A percentile compares a stretch with the other conserved stretches of the same genome.
Conservation (phyloP, 352 stramenopile genomes). For the Phytophthora kernoviae region DNA sequence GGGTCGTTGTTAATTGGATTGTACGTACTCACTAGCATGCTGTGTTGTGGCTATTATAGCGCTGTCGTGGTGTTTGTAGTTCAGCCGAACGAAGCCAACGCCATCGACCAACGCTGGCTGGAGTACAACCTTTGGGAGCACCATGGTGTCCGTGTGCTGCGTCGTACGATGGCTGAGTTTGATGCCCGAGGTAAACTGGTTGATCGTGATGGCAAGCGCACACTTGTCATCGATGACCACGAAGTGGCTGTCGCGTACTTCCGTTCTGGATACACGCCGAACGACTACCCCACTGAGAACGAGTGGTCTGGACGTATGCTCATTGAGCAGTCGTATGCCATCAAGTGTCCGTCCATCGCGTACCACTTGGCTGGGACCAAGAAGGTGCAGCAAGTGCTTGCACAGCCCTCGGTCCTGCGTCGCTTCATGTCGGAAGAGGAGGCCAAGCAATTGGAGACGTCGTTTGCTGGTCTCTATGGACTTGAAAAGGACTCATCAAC, state of each 20-base stretch:
- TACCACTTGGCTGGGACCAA: constrained; percentile 98
- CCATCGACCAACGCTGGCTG: constrained; percentile 93
- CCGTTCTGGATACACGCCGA: constrained; percentile 95
- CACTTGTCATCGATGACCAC: constrained; percentile 58
- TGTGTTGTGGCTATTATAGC: constrained; percentile 26
- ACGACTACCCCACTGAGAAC: constrained; percentile 92
- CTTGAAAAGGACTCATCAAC: constrained; percentile 86
- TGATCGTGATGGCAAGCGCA: constrained; percentile 45
- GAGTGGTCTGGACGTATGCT: constrained; percentile 91
- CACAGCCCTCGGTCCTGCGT: constrained; percentile 82
- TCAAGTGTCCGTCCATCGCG: constrained; percentile 96
- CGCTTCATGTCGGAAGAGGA: constrained; percentile 87
- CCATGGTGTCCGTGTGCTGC: constrained; percentile 78
- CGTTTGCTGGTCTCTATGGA: constrained; percentile 95
- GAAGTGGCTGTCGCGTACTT: constrained; percentile 97
- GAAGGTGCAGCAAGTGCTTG: constrained; percentile 98
- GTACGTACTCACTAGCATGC: background rate
- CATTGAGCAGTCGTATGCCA: constrained; percentile 92
- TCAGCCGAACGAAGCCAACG: constrained; percentile 88
- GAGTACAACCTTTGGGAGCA: constrained; percentile 92
- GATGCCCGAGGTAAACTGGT: constrained; percentile 39
- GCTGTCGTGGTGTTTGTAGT: constrained; percentile 92
- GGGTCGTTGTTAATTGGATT: constrained; percentile 1
- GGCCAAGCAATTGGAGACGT: constrained; percentile 76
- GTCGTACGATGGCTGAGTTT: constrained; percentile 77